Evolutionary conservation across 2,329 filamentous ascomycete species (phyloP), one percentile per base, ranked within the genome.

Genomic region (Drechslerella dactyloides): DNA sequence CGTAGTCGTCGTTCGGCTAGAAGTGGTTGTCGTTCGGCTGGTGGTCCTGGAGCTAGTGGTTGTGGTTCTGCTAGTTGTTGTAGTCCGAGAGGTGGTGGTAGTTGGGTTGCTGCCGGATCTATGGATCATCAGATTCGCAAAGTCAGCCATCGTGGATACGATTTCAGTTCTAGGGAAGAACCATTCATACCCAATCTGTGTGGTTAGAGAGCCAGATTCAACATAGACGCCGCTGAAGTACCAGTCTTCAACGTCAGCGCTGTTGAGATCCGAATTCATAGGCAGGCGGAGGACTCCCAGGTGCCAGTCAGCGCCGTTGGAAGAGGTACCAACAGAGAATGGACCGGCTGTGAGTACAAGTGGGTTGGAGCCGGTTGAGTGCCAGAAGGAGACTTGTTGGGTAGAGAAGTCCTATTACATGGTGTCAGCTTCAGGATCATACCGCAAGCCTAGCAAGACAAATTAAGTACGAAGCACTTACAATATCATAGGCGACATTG

Each of bases 221-320:
- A 90, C 83, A 76, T 89, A 91, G 2, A 90, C 86, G 7, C 89
- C 88, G 2, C 85, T 87, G 80, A 89, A 90, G 78, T 85, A 90
- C 81, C 87, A 87, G 77, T 90, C 88, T 81, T 83, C 51, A 52
- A 72, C 52, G 50, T 72, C 68, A 78, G 81, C 7, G 80, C 81
- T 6, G 74, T 82, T 30, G 55, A 82, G 19, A 76, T 80, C 57
- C 75, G 78, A 48, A 77, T 78, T 74, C 33, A 74, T 37, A 64
- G 87, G 85, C 62, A 90, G 81, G 74, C 89, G 85, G 59, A 90
- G 81, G 23, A 89, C 85, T 66, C 89, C 89, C 52, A 91, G 79
- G 79, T 91, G 89, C 87, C 87, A 91, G 77, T 91, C 89, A 1
- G 83, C 84, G 42, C 87, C 88, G 78, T 90, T 89, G 55, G 85